Conservation (phyloP, 306 rosid species). For the Dalbergia cultrata region DNA sequence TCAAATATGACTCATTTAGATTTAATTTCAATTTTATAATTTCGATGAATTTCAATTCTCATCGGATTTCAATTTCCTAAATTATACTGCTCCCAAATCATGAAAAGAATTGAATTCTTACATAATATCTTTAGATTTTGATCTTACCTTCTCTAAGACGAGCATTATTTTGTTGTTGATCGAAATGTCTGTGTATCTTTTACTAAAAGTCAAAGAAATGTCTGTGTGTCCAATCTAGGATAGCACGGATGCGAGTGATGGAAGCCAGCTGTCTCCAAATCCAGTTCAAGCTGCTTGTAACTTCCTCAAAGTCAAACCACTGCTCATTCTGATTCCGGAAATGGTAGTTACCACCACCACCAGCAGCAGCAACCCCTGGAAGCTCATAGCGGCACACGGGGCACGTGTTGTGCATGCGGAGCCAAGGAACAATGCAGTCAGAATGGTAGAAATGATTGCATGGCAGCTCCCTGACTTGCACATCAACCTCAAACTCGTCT, state of each 20-base stretch:
- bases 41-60: too few species aligned
- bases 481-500: slow-evolving; percentile 67
- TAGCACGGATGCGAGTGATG: slow-evolving; percentile 55
- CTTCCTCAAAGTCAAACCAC: slow-evolving; percentile 43
- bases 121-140: background rate
- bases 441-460: slow-evolving; percentile 85
- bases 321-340: background rate
- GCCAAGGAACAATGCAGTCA: slow-evolving; percentile 79
- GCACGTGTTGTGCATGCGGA: slow-evolving; percentile 70
- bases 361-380: background rate
- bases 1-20: too few species aligned
- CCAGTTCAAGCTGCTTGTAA: slow-evolving; percentile 44
- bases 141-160: slow-evolving; percentile 44
- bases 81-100: too few species aligned
- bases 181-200: slow-evolving; percentile 44
- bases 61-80: too few species aligned
- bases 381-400: slow-evolving; percentile 75
- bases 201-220: slow-evolving; percentile 10
- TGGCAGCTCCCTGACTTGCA: slow-evolving; percentile 69
- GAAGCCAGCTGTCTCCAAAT: slow-evolving; percentile 58
- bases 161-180: slow-evolving; percentile 16
- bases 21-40: too few species aligned
- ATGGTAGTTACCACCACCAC: background rate
- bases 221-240: slow-evolving; percentile 54
- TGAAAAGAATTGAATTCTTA: too few species aligned